Percentiles rank a stretch among this genome's conserved stretches.
Evolutionary conservation across 2,329 filamentous ascomycete genomes (phyloP).

Genomic region (Pseudogymnoascus sp.): DNA sequence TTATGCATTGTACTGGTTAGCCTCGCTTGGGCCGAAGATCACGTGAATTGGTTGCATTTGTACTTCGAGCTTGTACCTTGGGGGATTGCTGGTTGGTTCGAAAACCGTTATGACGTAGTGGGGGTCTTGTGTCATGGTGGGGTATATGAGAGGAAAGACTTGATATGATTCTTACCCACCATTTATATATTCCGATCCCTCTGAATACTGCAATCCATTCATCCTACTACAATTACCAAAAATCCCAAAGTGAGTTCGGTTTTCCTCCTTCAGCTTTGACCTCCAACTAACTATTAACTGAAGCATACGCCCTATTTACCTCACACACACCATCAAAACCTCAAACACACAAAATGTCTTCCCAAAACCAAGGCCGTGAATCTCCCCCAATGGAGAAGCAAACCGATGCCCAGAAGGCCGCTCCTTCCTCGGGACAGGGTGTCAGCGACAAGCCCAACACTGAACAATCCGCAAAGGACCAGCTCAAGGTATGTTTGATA

Average conservation of each 20-base stretch:
- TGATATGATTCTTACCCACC: background rate
- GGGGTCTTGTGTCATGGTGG: constrained; percentile 10
- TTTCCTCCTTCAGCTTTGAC: background rate
- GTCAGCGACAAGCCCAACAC: constrained; percentile 45
- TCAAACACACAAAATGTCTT: constrained; percentile 21
- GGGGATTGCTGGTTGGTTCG: background rate
- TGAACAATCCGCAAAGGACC: constrained; percentile 45
- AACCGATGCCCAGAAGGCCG: constrained; percentile 48
- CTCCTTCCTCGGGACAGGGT: constrained; percentile 51
- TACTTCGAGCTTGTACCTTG: constrained; percentile 5
- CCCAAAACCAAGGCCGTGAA: constrained; percentile 63
- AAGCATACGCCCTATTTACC: constrained; percentile 4
- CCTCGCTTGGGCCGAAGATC: background rate
- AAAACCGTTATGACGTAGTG: background rate
- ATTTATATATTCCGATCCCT: background rate
- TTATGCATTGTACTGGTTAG: background rate
- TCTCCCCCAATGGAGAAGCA: constrained; percentile 69
- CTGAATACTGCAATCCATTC: background rate
- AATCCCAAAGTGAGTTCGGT: background rate
- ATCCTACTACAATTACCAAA: background rate
- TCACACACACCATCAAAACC: background rate
- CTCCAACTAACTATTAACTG: background rate
- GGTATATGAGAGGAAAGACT: background rate
- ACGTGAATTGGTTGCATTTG: background rate
- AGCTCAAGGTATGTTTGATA: constrained; percentile 37